phyloP scores from a whole-genome alignment of 768 basidiomycete species.

The Calocybe indica region DNA sequence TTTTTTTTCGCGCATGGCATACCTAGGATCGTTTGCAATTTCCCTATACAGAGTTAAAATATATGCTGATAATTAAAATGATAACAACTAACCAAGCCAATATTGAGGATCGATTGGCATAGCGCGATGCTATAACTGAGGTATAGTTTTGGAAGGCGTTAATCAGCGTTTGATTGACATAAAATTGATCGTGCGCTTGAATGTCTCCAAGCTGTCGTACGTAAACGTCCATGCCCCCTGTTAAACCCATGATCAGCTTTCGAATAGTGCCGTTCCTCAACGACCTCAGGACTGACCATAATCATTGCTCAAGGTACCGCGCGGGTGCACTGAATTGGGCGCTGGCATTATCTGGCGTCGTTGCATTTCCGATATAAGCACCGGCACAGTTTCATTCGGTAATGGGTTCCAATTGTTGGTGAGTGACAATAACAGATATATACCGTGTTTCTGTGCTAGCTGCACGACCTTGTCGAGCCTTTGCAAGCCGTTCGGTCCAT shows the following conservation, averaged over 20 bases:
- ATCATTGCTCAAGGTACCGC: slow-evolving; percentile 54
- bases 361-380: slow-evolving; percentile 49
- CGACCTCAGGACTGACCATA: slow-evolving; percentile 36
- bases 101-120: slow-evolving; percentile 45
- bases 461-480: slow-evolving; percentile 54
- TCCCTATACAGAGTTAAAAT: slow-evolving; percentile 36
- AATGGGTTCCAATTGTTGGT: slow-evolving; percentile 59
- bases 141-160: slow-evolving; percentile 54
- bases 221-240: slow-evolving; percentile 65
- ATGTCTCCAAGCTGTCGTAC: slow-evolving; percentile 41
- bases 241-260: not conserved
- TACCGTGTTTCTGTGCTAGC: slow-evolving; percentile 46
- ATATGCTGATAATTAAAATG: not conserved
- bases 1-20: no score
- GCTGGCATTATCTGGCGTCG: slow-evolving; percentile 27
- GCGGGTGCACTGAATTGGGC: slow-evolving; percentile 33
- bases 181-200: slow-evolving; percentile 54
- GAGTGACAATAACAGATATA: slow-evolving; percentile 49
- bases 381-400: slow-evolving; percentile 7
- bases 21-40: slow-evolving; percentile 64
- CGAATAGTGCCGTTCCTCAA: no score
- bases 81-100: slow-evolving; percentile 37
- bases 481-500: slow-evolving; percentile 56
- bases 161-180: slow-evolving; percentile 42
- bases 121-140: slow-evolving; percentile 47